Conservation (phyloP, 176 grass and related monocot species). For the Aegilops speltoides region DNA sequence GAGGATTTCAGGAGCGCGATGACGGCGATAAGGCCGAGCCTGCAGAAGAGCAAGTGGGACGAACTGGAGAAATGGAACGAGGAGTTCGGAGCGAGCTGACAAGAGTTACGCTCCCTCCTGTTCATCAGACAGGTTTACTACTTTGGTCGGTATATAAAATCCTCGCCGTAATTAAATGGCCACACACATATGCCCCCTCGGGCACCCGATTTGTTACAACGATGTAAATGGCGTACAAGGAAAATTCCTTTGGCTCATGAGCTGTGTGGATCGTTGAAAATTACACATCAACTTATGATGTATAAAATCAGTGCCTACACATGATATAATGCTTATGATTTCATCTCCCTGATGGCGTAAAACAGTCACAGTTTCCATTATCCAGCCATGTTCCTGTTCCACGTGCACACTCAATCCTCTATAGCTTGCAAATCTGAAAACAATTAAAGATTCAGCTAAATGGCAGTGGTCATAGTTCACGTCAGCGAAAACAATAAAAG, state of each 20-base stretch:
- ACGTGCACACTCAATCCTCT: no score
- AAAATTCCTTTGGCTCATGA: not conserved
- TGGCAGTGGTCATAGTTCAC: no score
- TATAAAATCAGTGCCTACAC: not conserved
- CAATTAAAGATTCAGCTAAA: no score
- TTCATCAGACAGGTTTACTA: not conserved
- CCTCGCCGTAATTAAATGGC: not conserved
- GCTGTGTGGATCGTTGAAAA: no score
- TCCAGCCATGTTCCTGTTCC: no score
- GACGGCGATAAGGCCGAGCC: conserved; percentile 55
- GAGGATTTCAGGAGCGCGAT: conserved; percentile 80
- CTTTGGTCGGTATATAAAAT: not conserved
- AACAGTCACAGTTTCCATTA: no score
- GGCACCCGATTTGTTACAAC: not conserved
- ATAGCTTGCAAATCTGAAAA: no score
- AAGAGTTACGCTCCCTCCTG: not conserved
- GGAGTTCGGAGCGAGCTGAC: conserved; percentile 82
- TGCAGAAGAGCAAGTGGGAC: conserved; percentile 34
- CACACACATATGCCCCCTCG: not conserved
- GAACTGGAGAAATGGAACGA: conserved; percentile 89
- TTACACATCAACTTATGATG: not conserved
- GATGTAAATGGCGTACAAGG: not conserved
- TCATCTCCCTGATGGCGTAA: no score
- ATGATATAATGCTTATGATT: no score
- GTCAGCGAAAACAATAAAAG: no score